Percentiles rank a stretch among this genome's conserved stretches.
Evolutionary conservation across 306 rosid genomes (phyloP).

Genomic region (Ochetophila trinervis): DNA sequence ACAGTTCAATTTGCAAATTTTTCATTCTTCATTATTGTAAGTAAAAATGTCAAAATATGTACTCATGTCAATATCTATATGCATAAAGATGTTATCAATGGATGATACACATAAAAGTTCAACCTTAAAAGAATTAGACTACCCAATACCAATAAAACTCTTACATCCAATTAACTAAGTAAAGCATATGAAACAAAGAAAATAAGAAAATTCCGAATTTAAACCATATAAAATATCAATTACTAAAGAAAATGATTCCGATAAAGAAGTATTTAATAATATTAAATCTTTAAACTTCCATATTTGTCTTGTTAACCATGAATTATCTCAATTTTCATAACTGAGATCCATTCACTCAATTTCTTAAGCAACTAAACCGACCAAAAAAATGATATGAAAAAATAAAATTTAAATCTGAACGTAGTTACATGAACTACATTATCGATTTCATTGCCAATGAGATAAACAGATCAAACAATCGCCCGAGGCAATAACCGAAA

Average conservation of each 20-base stretch:
- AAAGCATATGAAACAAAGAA: neutral
- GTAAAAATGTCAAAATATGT: no score
- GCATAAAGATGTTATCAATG: neutral
- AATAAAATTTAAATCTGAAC: neutral
- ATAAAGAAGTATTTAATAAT: neutral
- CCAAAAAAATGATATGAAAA: neutral
- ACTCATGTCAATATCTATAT: no score
- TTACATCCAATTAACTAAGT: neutral
- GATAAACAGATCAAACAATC: slow-evolving; percentile 26
- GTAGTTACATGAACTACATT: slow-evolving; percentile 18
- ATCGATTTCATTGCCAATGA: neutral
- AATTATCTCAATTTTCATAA: neutral
- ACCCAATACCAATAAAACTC: neutral
- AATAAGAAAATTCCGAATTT: neutral
- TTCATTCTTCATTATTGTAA: no score
- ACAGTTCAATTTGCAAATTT: no score
- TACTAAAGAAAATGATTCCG: neutral
- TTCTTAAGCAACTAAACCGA: neutral
- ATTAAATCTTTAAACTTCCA: neutral
- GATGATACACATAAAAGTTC: neutral
- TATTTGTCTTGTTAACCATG: neutral
- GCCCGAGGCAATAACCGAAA: slow-evolving; percentile 14
- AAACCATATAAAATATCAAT: neutral
- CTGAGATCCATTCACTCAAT: neutral
- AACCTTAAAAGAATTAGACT: neutral